These are phyloP conservation scores for Penicillium hordei DNA, from an alignment of 2,329 filamentous ascomycete species.

Conservation along the genomic window DNA sequence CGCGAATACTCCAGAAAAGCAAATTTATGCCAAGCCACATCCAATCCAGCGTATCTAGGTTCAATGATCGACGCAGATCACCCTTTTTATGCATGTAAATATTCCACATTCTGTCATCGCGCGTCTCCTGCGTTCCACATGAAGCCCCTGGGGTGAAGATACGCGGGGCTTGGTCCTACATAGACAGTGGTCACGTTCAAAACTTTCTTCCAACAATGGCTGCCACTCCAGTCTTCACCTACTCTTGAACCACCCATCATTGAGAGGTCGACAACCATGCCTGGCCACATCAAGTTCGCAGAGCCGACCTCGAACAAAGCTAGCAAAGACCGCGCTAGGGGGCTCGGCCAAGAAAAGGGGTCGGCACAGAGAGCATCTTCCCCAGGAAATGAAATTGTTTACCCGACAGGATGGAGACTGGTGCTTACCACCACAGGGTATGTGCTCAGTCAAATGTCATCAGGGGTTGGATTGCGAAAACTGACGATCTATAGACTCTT, in stretches of 20 bases:
- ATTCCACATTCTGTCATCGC: conserved; percentile 31
- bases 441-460: neutral
- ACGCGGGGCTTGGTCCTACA: conserved; percentile 27
- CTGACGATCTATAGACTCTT: conserved; percentile 21
- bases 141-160: conserved; percentile 27
- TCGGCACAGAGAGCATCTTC: conserved; percentile 20
- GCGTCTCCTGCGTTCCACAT: conserved; percentile 27
- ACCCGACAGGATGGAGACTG: conserved; percentile 26
- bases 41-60: conserved; percentile 18
- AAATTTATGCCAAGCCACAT: conserved; percentile 18
- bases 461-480: neutral
- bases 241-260: conserved; percentile 16
- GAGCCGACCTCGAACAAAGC: conserved; percentile 19
- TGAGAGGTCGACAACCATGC: conserved; percentile 17
- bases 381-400: conserved; percentile 27
- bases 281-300: conserved; percentile 23
- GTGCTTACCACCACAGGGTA: conserved; percentile 25
- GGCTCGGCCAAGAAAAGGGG: conserved; percentile 22
- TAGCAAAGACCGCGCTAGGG: neutral
- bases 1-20: conserved; percentile 6
- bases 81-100: conserved; percentile 16
- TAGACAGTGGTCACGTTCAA: conserved; percentile 15
- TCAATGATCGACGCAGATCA: conserved; percentile 30
- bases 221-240: conserved; percentile 14
- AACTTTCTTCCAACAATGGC: conserved; percentile 22